A percentile compares a stretch with the other conserved stretches of the same genome.
phyloP scores from a whole-genome alignment of 108 stramenopile genomes.

The Skeletonema menzelii region DNA sequence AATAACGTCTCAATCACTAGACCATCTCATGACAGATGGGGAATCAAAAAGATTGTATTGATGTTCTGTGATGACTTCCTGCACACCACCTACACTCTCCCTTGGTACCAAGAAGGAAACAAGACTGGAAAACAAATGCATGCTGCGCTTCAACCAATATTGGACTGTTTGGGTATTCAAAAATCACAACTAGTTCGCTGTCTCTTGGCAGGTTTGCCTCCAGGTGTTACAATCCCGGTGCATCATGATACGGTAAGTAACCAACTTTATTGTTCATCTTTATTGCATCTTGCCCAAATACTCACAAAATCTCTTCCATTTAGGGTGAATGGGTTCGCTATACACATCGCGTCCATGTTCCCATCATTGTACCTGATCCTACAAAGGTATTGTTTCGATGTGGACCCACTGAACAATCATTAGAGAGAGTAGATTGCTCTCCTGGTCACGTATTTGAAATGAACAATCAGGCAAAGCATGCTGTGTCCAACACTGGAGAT shows the following conservation, averaged over 20 bases:
- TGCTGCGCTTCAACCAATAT: slow-evolving; percentile 75
- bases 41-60: slow-evolving; percentile 94
- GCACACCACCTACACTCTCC: slow-evolving; percentile 83
- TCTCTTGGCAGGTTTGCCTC: slow-evolving; percentile 93
- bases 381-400: slow-evolving; percentile 84
- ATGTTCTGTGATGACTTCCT: slow-evolving; percentile 97
- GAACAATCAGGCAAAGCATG: slow-evolving; percentile 97
- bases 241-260: slow-evolving; percentile 88
- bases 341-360: slow-evolving; percentile 96
- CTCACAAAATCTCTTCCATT: too few species aligned
- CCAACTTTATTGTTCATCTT: too few species aligned
- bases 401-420: slow-evolving; percentile 63
- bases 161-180: slow-evolving; percentile 58
- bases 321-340: slow-evolving; percentile 91
- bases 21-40: slow-evolving; percentile 96
- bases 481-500: slow-evolving; percentile 82
- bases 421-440: slow-evolving; percentile 80
- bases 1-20: slow-evolving; percentile 87
- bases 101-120: slow-evolving; percentile 75
- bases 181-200: slow-evolving; percentile 76
- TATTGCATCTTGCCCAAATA: too few species aligned
- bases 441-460: slow-evolving; percentile 96
- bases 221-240: slow-evolving; percentile 92
- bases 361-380: slow-evolving; percentile 78
- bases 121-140: slow-evolving; percentile 47